Conservation (phyloP, 2,329 filamentous ascomycete species). For the Aspergillus sp. region DNA sequence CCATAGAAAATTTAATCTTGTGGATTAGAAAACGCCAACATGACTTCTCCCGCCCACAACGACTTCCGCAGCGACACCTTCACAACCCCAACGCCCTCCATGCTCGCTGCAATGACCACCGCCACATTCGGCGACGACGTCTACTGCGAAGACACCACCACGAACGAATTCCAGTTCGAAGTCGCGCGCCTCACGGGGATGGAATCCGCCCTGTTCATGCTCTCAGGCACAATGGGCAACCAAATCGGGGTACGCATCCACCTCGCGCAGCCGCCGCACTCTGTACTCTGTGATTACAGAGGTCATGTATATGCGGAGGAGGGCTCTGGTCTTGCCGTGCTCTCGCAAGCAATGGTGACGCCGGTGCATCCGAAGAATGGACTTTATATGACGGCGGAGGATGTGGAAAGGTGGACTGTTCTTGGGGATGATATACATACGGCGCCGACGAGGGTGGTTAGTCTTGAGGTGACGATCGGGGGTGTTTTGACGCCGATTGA, state of each 20-base stretch:
- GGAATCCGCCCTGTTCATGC: constrained; percentile 33
- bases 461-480: constrained; percentile 19
- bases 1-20: no score
- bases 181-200: constrained; percentile 33
- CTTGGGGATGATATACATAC: constrained; percentile 22
- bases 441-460: constrained; percentile 11
- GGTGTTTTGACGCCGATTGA: constrained; percentile 19
- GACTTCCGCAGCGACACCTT: constrained; percentile 12
- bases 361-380: constrained; percentile 33
- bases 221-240: constrained; percentile 44
- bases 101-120: neutral
- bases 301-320: constrained; percentile 36
- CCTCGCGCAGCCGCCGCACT: constrained; percentile 34
- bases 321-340: constrained; percentile 27
- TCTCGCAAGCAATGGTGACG: constrained; percentile 34
- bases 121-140: constrained; percentile 35
- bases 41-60: neutral
- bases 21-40: no score
- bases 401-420: constrained; percentile 21
- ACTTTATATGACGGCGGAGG: constrained; percentile 34
- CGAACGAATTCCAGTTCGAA: constrained; percentile 30
- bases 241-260: constrained; percentile 36
- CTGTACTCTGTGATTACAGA: constrained; percentile 34
- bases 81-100: constrained; percentile 5
- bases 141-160: constrained; percentile 30